Percentiles rank a stretch among this genome's conserved stretches.
Conservation (phyloP, 306 rosid genomes). For the Lathyrus tuberosus region DNA sequence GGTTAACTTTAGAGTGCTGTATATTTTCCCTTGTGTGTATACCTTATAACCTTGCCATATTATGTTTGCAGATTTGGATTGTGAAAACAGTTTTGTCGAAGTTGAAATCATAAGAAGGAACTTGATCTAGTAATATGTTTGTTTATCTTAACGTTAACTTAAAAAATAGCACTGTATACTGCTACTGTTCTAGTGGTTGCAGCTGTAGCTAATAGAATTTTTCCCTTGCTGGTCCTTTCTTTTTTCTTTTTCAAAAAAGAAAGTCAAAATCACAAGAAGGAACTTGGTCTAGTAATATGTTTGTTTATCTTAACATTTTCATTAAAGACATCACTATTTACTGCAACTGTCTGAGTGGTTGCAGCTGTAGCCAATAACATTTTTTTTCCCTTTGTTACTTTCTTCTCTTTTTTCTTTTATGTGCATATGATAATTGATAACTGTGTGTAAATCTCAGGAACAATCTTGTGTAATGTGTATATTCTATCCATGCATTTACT, state of each 20-base stretch:
- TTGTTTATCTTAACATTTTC: constrained; percentile 11
- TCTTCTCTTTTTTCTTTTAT: not conserved
- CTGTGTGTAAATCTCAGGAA: constrained; percentile 12
- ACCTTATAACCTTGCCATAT: not conserved
- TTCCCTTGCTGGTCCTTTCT: not conserved
- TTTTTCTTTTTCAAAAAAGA: no score
- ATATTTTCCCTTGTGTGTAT: constrained; percentile 1
- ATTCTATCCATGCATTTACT: constrained; percentile 37
- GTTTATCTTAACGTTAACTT: constrained; percentile 3
- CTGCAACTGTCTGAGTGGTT: constrained; percentile 7
- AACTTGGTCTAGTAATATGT: constrained; percentile 11
- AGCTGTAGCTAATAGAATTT: not conserved
- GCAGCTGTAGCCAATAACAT: not conserved
- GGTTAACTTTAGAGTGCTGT: not conserved
- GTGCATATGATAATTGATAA: not conserved
- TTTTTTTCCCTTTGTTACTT: not conserved
- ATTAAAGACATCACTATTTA: constrained; percentile 12
- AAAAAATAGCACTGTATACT: constrained; percentile 16
- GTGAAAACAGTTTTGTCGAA: constrained; percentile 7
- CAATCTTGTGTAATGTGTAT: constrained; percentile 29
- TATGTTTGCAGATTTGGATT: not conserved
- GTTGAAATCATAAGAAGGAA: constrained; percentile 13
- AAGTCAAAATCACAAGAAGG: no score
- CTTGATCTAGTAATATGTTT: constrained; percentile 8
- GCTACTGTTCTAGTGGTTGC: constrained; percentile 2